A percentile compares a stretch with the other conserved stretches of the same genome.
These are phyloP conservation scores for Hemisphaericaspora xylanilytica DNA, from an alignment of 1,139 yeast genomes.

Conservation along the genomic window DNA sequence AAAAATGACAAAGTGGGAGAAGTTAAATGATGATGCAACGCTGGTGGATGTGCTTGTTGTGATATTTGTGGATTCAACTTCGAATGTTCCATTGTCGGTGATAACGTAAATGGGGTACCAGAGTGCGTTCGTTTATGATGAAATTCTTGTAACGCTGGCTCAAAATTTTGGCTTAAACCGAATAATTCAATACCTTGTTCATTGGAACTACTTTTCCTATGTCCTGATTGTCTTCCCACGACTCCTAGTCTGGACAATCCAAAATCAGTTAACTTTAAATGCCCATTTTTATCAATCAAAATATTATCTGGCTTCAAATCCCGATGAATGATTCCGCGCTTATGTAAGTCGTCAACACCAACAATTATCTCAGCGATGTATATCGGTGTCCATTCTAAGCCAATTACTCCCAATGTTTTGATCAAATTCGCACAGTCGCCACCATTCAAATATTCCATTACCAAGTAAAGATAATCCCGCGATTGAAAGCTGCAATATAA, in stretches of 20 bases:
- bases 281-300: conserved; percentile 82
- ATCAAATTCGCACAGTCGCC: conserved; percentile 92
- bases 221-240: conserved; percentile 68
- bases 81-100: conserved; percentile 42
- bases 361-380: conserved; percentile 88
- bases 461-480: conserved; percentile 80
- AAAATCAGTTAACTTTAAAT: conserved; percentile 89
- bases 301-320: conserved; percentile 95
- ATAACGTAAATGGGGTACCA: conserved; percentile 49
- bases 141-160: conserved; percentile 32
- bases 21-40: conserved; percentile 6
- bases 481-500: conserved; percentile 88
- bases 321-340: conserved; percentile 86
- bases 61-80: conserved; percentile 16
- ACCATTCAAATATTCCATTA: conserved; percentile 95
- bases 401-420: conserved; percentile 74
- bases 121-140: conserved; percentile 36
- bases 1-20: conserved; percentile 14
- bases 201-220: conserved; percentile 45
- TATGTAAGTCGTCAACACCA: conserved; percentile 87
- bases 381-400: conserved; percentile 83
- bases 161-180: conserved; percentile 26
- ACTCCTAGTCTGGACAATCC: conserved; percentile 91
- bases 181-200: conserved; percentile 46
- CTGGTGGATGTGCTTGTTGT: conserved; percentile 8